A percentile compares a stretch with the other conserved stretches of the same genome.
phyloP scores from a whole-genome alignment of 2,329 filamentous ascomycete species.

The Neofusicoccum cordaticola region DNA sequence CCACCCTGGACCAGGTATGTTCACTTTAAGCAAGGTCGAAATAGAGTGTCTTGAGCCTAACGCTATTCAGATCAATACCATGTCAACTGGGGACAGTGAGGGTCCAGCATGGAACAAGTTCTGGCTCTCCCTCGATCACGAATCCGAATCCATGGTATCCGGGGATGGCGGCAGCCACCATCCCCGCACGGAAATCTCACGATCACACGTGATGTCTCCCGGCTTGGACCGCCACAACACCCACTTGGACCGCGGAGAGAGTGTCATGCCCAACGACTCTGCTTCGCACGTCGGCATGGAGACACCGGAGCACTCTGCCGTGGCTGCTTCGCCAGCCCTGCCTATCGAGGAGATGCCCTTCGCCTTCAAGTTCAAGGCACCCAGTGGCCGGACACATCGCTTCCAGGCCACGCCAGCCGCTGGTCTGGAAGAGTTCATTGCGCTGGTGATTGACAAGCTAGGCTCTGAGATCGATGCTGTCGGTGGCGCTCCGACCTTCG shows the following conservation, averaged over 20 bases:
- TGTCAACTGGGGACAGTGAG: conserved; percentile 83
- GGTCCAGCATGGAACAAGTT: conserved; percentile 99
- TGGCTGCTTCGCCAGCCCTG: conserved; percentile 57
- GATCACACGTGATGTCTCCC: conserved; percentile 77
- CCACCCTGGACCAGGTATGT: conserved; percentile 86
- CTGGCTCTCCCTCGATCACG: conserved; percentile 93
- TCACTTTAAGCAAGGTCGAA: neutral
- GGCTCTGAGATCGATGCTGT: conserved; percentile 78
- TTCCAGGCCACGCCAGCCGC: conserved; percentile 79
- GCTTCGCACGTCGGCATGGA: conserved; percentile 87
- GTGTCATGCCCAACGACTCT: conserved; percentile 87
- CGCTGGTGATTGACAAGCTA: conserved; percentile 77
- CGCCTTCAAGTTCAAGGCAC: conserved; percentile 98
- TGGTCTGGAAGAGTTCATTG: conserved; percentile 76
- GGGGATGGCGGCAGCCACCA: conserved; percentile 76
- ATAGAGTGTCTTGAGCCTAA: neutral
- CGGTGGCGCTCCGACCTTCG: conserved; percentile 73
- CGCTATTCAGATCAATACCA: conserved; percentile 69
- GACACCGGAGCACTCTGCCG: conserved; percentile 67
- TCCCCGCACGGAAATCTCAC: conserved; percentile 63
- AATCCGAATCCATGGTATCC: conserved; percentile 94
- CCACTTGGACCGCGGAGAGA: conserved; percentile 68
- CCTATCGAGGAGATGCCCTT: conserved; percentile 70
- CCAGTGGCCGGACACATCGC: conserved; percentile 88
- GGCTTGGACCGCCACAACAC: conserved; percentile 60